Evolutionary conservation across 768 basidiomycete genomes (phyloP).

Genomic region (Agrocybe pediades): DNA sequence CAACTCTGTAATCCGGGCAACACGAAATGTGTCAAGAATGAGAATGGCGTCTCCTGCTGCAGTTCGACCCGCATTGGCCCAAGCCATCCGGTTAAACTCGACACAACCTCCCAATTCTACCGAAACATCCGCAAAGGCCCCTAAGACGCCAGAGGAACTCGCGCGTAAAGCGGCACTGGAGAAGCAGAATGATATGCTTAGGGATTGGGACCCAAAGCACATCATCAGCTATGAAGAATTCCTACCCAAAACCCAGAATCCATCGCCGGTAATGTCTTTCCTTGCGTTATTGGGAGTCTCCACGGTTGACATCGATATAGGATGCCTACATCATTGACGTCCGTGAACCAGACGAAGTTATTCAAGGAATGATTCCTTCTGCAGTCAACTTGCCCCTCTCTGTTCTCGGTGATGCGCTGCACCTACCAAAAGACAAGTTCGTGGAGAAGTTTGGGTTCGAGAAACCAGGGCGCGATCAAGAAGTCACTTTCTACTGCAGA

Average conservation of each 20-base stretch:
- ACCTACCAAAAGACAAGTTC: conserved; percentile 58
- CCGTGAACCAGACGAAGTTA: conserved; percentile 90
- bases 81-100: conserved; percentile 28
- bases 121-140: conserved; percentile 18
- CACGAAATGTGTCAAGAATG: conserved; percentile 15
- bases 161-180: conserved; percentile 36
- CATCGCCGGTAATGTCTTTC: conserved; percentile 57
- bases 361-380: conserved; percentile 91
- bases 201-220: conserved; percentile 74
- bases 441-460: conserved; percentile 68
- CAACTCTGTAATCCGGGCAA: conserved; percentile 23
- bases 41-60: neutral
- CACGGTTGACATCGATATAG: conserved; percentile 34
- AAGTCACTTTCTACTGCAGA: conserved; percentile 88
- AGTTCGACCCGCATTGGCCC: conserved; percentile 3
- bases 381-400: conserved; percentile 89
- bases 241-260: conserved; percentile 77
- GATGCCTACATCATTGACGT: conserved; percentile 82
- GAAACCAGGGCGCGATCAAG: conserved; percentile 70
- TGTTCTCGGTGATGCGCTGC: conserved; percentile 67
- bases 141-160: conserved; percentile 30
- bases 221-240: conserved; percentile 78
- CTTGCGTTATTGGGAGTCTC: neutral
- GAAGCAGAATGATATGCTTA: conserved; percentile 44
- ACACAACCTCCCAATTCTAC: conserved; percentile 19